phyloP scores from a whole-genome alignment of 208 protist species.

The Crithidia expoeki region DNA sequence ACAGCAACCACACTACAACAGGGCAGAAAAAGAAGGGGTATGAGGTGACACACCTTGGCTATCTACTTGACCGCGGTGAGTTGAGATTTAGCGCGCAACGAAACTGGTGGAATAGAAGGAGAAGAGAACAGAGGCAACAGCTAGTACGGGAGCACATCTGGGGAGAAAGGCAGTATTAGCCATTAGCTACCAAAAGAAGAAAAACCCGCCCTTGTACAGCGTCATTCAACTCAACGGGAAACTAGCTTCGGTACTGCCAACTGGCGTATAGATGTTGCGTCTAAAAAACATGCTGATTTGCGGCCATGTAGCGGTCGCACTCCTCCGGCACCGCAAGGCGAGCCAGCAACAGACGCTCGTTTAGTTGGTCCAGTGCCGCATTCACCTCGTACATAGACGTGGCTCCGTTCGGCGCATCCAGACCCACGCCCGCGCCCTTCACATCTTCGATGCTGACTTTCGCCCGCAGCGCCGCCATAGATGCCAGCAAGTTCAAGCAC shows the following conservation, averaged over 20 bases:
- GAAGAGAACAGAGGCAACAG: no score
- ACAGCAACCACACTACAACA: neutral
- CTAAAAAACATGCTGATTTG: conserved; percentile 31
- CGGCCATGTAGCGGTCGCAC: conserved; percentile 47
- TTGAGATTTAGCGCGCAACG: no score
- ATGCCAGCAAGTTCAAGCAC: conserved; percentile 20
- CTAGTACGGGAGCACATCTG: no score
- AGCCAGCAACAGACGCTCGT: conserved; percentile 51
- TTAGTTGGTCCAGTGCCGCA: conserved; percentile 28
- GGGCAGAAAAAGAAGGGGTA: conserved; percentile 2
- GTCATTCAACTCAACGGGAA: neutral
- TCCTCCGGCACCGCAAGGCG: conserved; percentile 51
- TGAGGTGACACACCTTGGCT: no score
- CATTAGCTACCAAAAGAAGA: no score
- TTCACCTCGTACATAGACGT: conserved; percentile 27
- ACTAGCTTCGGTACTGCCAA: no score
- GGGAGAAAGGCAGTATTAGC: no score
- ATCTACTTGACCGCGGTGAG: no score
- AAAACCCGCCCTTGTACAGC: no score
- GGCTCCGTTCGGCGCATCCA: neutral
- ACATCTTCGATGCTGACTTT: conserved; percentile 35
- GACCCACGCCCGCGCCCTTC: conserved; percentile 6
- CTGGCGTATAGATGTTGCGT: neutral
- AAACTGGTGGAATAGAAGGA: no score
- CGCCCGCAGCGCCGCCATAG: conserved; percentile 30